phyloP scores from a whole-genome alignment of 352 stramenopile species.

The Phytophthora constricta region DNA sequence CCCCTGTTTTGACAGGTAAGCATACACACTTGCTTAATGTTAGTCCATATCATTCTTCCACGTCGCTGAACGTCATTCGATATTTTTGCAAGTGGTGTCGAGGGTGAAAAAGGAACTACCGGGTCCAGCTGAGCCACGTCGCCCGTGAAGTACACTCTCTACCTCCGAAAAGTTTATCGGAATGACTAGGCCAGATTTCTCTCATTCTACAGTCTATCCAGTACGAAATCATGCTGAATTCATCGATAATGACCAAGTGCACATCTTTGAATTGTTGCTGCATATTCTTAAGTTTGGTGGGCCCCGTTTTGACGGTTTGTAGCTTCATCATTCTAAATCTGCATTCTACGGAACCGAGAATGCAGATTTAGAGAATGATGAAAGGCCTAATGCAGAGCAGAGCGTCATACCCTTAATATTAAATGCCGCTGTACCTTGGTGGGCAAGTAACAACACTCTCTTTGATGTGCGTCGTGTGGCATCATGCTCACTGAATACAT shows the following conservation, averaged over 20 bases:
- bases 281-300: neutral
- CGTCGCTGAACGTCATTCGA: neutral
- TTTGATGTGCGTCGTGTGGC: neutral
- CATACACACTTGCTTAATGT: neutral
- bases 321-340: no score
- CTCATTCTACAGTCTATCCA: neutral
- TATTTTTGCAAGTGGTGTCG: neutral
- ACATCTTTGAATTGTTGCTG: neutral
- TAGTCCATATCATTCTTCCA: neutral
- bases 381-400: neutral
- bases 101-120: neutral
- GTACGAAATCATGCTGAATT: neutral
- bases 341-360: neutral
- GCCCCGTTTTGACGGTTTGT: neutral
- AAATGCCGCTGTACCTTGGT: neutral
- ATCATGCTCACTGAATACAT: neutral
- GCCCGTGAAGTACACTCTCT: neutral
- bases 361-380: neutral
- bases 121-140: neutral
- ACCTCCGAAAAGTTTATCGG: neutral
- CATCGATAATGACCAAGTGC: neutral
- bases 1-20: conserved; percentile 1
- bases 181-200: neutral
- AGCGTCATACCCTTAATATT: neutral
- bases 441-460: neutral